Evolutionary conservation across 2,329 filamentous ascomycete species (phyloP).

Genomic region (Microascus cirrosus): DNA sequence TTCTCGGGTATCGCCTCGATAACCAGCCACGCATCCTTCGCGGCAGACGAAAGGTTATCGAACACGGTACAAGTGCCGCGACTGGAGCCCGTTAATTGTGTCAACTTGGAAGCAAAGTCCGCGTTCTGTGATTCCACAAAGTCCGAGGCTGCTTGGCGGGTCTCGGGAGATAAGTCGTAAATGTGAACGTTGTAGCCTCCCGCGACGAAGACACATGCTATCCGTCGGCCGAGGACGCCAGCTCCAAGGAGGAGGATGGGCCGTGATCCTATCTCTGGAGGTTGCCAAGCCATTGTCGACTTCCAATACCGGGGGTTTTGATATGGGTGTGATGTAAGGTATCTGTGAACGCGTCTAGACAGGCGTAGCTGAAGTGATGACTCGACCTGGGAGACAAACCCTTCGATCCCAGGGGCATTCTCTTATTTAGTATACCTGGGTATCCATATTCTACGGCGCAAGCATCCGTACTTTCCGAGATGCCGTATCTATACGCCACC

Average conservation of each 20-base stretch:
- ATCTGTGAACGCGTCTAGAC: too few species aligned
- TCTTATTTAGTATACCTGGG: too few species aligned
- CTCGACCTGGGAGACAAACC: too few species aligned
- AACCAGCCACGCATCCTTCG: slow-evolving; percentile 38
- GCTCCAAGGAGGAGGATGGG: slow-evolving; percentile 26
- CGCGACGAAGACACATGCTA: slow-evolving; percentile 25
- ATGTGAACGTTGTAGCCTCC: slow-evolving; percentile 30
- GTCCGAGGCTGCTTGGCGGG: slow-evolving; percentile 21
- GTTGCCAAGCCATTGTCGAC: slow-evolving; percentile 11
- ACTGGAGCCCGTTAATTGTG: slow-evolving; percentile 6
- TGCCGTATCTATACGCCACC: too few species aligned
- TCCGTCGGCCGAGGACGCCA: slow-evolving; percentile 29
- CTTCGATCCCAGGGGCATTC: too few species aligned
- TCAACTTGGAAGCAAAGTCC: slow-evolving; percentile 9
- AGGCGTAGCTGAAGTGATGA: too few species aligned
- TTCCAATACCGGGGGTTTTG: background rate
- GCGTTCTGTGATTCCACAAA: slow-evolving; percentile 25
- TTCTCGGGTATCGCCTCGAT: slow-evolving; percentile 42
- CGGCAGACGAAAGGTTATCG: slow-evolving; percentile 24
- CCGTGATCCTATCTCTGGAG: slow-evolving; percentile 12
- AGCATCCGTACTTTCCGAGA: too few species aligned
- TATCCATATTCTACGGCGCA: too few species aligned
- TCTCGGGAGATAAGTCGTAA: slow-evolving; percentile 25
- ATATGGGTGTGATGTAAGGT: background rate
- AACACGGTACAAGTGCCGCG: slow-evolving; percentile 18